A percentile compares a stretch with the other conserved stretches of the same genome.
phyloP scores from a whole-genome alignment of 116 monocot species.

The Cymodocea nodosa region DNA sequence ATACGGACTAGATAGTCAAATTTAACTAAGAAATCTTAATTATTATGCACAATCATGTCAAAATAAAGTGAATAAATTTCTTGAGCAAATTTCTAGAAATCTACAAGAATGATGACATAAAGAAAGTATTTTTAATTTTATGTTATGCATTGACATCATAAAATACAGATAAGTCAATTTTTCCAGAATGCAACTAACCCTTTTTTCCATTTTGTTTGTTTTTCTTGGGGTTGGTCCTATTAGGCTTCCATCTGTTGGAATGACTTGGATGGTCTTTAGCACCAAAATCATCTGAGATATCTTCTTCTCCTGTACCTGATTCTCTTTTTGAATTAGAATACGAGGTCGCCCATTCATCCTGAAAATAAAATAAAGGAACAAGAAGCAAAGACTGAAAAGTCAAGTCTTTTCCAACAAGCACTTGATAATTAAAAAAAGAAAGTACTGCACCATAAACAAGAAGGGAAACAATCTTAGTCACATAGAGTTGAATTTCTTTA shows the following conservation, averaged over 20 bases:
- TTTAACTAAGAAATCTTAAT: not conserved
- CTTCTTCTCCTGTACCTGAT: constrained; percentile 1
- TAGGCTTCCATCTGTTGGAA: constrained; percentile 18
- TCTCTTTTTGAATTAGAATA: constrained; percentile 7
- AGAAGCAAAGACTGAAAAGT: too few species aligned
- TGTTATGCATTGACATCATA: too few species aligned
- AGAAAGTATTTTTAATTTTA: too few species aligned
- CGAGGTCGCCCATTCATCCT: constrained; percentile 34
- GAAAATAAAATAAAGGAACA: constrained; percentile 1
- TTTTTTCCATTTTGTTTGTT: constrained; percentile 17
- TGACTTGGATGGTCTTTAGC: constrained; percentile 13
- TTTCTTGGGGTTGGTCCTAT: constrained; percentile 19
- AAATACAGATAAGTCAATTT: not conserved
- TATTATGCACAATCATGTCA: not conserved
- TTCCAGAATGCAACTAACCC: constrained; percentile 9
- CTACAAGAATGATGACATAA: too few species aligned
- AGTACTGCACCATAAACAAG: too few species aligned
- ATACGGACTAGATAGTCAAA: not conserved
- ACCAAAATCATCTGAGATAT: constrained; percentile 15
- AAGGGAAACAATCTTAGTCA: too few species aligned
- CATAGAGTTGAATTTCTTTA: too few species aligned
- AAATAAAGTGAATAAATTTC: not conserved
- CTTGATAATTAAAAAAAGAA: too few species aligned
- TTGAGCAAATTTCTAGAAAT: too few species aligned
- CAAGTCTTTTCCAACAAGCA: too few species aligned